Evolutionary conservation across 2,329 filamentous ascomycete species (phyloP), one percentile per base, ranked within the genome.

Genomic region (Fusarium graminum): DNA sequence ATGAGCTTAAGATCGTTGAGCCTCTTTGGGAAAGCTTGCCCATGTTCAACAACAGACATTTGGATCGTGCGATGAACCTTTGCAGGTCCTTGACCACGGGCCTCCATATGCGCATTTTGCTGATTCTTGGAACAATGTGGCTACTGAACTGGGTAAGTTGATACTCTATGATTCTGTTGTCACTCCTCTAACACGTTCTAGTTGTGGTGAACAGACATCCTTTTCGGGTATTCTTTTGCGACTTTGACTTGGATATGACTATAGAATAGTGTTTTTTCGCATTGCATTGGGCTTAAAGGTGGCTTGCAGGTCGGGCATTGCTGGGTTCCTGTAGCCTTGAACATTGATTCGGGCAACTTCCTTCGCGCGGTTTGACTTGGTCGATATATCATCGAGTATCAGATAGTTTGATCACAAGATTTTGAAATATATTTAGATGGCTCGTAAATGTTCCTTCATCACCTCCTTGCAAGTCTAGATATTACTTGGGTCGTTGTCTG

Each of bases 111-210:
- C 61, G 62, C 10, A 42, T 71, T 9, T 59, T 41, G 42, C 43
- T 38, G 26, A 58, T 72, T 26, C 40, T 70, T 29, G 62, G 53
- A 39, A 34, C 63, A 7, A 72, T 72, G 69, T 67, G 65, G 68
- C 32, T 72, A n/a, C 65, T 72, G 4, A 72, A 72, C 58, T 70
- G 58, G 65, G 70, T 72, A 50, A 59, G 68, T 59, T 43, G 3
- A 39, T 14, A 6, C 2, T 3, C 2, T 3, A 2, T 3, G 3
- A 6, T 2, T 11, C 13, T 1, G 1, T 7, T 3, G 0, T 6
- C 1, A 2, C 1, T 4, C 16, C 3, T n/a, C 69, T 72, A 60
- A 72, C 57, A 14, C 7, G 1, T 11, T 2, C 7, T 14, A 72
- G 70, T 22, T 72, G 43, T 72, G 65, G 10, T 72, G 47, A 61